phyloP scores from a whole-genome alignment of 352 stramenopile genomes.

The Phytophthora europaea region DNA sequence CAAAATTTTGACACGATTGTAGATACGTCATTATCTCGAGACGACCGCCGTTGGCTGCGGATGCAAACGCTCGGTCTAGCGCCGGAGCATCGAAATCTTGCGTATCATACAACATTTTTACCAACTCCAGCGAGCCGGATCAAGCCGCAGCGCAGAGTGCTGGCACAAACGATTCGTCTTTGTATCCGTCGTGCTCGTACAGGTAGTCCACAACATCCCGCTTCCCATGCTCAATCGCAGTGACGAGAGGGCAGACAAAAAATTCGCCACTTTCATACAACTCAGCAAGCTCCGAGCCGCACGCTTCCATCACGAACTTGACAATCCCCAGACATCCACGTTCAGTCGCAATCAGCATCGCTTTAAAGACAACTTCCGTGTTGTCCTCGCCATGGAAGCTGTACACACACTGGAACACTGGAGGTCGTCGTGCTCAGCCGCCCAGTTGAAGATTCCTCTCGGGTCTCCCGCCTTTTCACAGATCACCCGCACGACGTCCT shows the following conservation, averaged over 20 bases:
- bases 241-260: conserved; percentile 2
- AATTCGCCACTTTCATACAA: neutral
- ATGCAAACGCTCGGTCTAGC: conserved; percentile 1
- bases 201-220: neutral
- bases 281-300: neutral
- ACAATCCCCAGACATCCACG: conserved; percentile 14
- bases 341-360: neutral
- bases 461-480: neutral
- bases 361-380: conserved; percentile 1
- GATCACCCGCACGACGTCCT: neutral
- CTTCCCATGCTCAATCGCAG: neutral
- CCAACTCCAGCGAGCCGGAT: conserved; percentile 1
- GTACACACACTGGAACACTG: neutral
- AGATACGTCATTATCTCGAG: conserved; percentile 10
- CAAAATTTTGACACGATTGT: neutral
- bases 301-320: conserved; percentile 1
- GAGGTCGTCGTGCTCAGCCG: neutral
- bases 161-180: neutral
- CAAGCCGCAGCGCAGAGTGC: conserved; percentile 2
- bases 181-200: neutral
- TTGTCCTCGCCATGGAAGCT: neutral
- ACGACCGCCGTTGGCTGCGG: neutral
- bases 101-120: neutral
- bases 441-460: conserved; percentile 7
- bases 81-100: neutral